Evolutionary conservation across 768 basidiomycete species (phyloP), one percentile per base, ranked within the genome.

Genomic region (Steccherinum ochraceum): DNA sequence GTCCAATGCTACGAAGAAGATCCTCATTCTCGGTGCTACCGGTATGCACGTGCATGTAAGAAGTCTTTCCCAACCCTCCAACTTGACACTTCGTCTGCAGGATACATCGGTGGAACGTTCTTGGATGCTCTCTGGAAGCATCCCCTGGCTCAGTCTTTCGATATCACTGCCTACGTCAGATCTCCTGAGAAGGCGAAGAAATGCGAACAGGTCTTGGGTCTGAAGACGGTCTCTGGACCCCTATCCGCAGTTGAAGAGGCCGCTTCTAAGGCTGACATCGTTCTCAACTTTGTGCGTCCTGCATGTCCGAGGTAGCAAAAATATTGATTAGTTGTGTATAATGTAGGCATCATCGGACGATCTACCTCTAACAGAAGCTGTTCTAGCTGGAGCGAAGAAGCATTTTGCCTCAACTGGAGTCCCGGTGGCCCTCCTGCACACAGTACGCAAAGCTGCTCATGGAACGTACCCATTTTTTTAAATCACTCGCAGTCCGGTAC

Each of bases 61-160:
- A n/a, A n/a, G n/a, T n/a, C n/a, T n/a, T n/a, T n/a, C n/a, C n/a
- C n/a, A n/a, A n/a, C n/a, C n/a, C n/a, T n/a, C n/a, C n/a, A n/a
- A n/a, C n/a, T n/a, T n/a, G n/a, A n/a, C n/a, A n/a, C n/a, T n/a
- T n/a, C n/a, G n/a, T n/a, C n/a, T n/a, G 11, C 12, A 77, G 80
- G 79, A 11, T 83, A 81, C 61, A 77, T 81, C 43, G 79, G 80
- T 1, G 81, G 79, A 19, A 71, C 74, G 3, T 75, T 81, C 35
- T 68, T 83, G 2, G 52, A 68, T 3, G 71, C 69, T 25, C 68
- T 83, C 16, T 64, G 81, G 47, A 60, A 62, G n/a, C 76, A 80
- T 54, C 67, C 72, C n/a, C 67, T 65, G 20, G 58, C 69, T 1
- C 62, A 67, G 50, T 67, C 67, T 4, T 77, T 78, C 56, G 61